Base-by-base conservation (phyloP, 495 filamentous ascomycete genomes). In the Talaromyces ruber region DNA sequence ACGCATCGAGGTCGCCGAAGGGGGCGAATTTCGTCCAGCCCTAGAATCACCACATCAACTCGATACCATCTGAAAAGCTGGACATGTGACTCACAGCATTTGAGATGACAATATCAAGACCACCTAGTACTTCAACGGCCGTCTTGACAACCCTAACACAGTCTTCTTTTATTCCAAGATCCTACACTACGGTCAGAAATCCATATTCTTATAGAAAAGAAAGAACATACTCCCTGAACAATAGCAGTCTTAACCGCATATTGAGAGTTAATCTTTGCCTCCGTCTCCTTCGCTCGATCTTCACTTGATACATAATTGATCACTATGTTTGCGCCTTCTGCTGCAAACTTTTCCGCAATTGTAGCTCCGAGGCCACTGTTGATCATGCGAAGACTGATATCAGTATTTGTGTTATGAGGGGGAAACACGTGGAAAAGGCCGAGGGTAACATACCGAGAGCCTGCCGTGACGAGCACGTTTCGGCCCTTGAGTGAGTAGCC, bases 401-500 rank as follows among this genome's bases (percentile, higher is more conserved):
- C n/a, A 47, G 43, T 47, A 43, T n/a, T 5, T 25, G 32, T 28
- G 59, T 26, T 18, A 18, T 21, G 39, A 22, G 22, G 47, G n/a
- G 51, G 12, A 11, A 18, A 22, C 29, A 29, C 37, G 28, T n/a
- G 7, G 51, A 14, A 28, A 54, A 26, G 14, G 26, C 22, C 51
- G 51, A 25, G 26, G 22, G 24, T 22, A 6, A 64, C 72, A 32
- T 76, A 89, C 81, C 84, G 77, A n/a, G 86, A 88, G 51, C 85
- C 87, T 21, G 84, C 88, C 0, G 85, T 89, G 55, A 92, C 74
- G 21, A 91, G 79, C 30, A 89, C 82, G 66, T 86, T 89, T 51
- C 84, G 78, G 47, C 76, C 79, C 62, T 79, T 79, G 28, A 91
- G 76, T 45, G 77, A 75, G 73, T 90, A 89, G 7, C 84, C 82